Base-by-base conservation (phyloP, 805 yeast genomes). In the Metschnikowia bowlesiae region DNA sequence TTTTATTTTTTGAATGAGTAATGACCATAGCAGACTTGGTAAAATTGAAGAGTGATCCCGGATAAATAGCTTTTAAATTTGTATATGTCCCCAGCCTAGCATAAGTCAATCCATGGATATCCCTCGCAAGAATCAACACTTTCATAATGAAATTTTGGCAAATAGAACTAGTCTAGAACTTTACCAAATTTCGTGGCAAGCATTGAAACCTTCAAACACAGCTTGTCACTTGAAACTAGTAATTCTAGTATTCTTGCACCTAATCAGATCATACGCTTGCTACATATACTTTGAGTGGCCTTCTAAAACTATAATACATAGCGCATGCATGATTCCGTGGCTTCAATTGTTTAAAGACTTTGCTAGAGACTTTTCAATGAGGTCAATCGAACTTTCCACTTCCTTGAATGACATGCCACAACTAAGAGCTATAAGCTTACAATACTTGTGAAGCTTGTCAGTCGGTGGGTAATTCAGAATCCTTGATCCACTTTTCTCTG, bases 381-480 rank as follows among this genome's bases (percentile, higher is more conserved):
- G 61, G 52, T 73, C 76, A 44, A 73, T 73, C n/a, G 72, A 66
- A 34, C 59, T 61, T 49, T 73, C 76, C 37, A 72, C 75, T 41
- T 73, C 76, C 34, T 61, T 56, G 47, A 70, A 54, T 39, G 68
- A 57, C 75, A 73, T 70, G 11, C 75, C 78, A 50, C 77, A 73
- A 52, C 77, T 71, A 26, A 68, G 56, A 11, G 77, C 66, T 7
- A 73, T 69, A 49, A 73, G 61, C 51, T 65, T 65, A 54, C 76
- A 70, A 54, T 73, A 73, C 53, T 73, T 73, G 59, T 63, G 63
- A 32, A 72, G 61, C 42, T 62, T 63, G 50, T 70, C 74, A 37
- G 64, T 65, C 6, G 61, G 52, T 2, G 73, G 65, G 49, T 60
- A 65, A 43, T 55, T 55, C 28, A 64, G 55, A 14, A 64, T 60